Conservation (phyloP, 108 stramenopile species). For the Seminavis robusta region DNA sequence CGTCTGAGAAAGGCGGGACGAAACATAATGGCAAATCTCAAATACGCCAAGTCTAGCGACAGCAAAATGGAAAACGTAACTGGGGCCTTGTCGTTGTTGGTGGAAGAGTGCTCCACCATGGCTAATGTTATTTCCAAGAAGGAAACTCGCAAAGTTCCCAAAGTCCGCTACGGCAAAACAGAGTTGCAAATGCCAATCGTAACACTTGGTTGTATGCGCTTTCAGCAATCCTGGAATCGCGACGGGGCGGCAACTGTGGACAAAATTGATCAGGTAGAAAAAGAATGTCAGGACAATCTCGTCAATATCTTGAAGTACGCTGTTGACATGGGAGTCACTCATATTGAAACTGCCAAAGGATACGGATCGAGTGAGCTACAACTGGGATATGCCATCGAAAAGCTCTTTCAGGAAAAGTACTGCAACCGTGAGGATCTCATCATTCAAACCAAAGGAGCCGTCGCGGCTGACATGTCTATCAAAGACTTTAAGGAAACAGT, state of each 20-base stretch:
- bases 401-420: constrained; percentile 57
- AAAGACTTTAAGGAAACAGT: constrained; percentile 52
- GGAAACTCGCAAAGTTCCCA: constrained; percentile 41
- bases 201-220: constrained; percentile 89
- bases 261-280: constrained; percentile 35
- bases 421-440: constrained; percentile 80
- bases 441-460: constrained; percentile 82
- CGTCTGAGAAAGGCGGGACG: too few relatives aligned
- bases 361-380: constrained; percentile 81
- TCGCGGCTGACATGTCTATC: constrained; percentile 32
- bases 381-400: constrained; percentile 67
- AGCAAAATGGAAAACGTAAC: too few relatives aligned
- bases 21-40: too few relatives aligned
- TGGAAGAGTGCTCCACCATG: constrained; percentile 55
- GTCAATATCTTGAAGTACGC: constrained; percentile 58
- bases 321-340: constrained; percentile 80
- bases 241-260: constrained; percentile 2
- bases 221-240: constrained; percentile 82
- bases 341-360: constrained; percentile 90
- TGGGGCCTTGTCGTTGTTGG: constrained; percentile 33
- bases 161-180: constrained; percentile 83
- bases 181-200: constrained; percentile 83
- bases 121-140: constrained; percentile 25
- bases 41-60: too few relatives aligned
- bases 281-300: constrained; percentile 77